Base-by-base conservation (phyloP, 257 asterid species). In the Penstemon newberryi region DNA sequence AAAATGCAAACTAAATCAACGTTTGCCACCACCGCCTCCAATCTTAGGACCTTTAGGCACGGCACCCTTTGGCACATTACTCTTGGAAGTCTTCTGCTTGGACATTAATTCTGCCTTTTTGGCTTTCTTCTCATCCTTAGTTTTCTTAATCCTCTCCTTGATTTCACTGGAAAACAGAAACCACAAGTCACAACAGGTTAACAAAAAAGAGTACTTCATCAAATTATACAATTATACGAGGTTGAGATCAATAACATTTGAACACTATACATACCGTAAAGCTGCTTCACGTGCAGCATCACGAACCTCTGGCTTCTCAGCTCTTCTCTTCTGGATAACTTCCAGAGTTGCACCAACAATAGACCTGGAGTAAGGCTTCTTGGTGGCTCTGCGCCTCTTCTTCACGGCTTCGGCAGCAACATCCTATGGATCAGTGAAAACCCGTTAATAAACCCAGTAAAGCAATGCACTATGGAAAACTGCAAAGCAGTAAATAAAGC, bases 201-300 rank as follows among this genome's bases (percentile, higher is more conserved):
- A 25, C 33, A 25, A 25, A 25, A 25, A 25, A 25, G 33, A 1
- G 33, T 0, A 25, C 33, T 25, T 25, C 33, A 25, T 25, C 18
- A 37, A 4, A 58, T 1, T 37, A 4, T 10, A 36, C 11, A 8
- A 4, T 0, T 3, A 58, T 8, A 3, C 0, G 13, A 3, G 63
- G 46, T 58, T 4, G 54, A 8, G 18, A 40, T 10, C 42, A 64
- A 12, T 8, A 7, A 13, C 7, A 37, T 18, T 45, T 9, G 7
- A 58, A 11, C 10, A 3, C 1, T 4, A n/a, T 52, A 9, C 66
- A 53, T 82, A 90, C 94, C 95, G 91, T 12, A 91, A 81, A 43
- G 97, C 95, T 37, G 97, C 97, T 74, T 91, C 97, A 47, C 96
- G 84, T 0, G 97, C 97, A 69, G 97, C 97, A 80, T 89, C 97